These are phyloP conservation scores for Plasmodium malariae DNA, from an alignment of 169 alveolate species.

Conservation along the genomic window DNA sequence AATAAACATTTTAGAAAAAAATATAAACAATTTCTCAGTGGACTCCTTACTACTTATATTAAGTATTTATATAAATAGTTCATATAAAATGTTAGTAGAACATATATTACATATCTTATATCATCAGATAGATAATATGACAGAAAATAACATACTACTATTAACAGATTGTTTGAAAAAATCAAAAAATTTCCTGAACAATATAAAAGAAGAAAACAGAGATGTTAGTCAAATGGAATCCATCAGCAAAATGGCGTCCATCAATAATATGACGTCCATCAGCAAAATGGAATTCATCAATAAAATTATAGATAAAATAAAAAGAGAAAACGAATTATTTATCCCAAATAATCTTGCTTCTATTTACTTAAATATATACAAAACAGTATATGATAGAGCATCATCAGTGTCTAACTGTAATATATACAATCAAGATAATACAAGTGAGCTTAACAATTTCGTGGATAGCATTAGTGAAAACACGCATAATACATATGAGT, in stretches of 20 bases:
- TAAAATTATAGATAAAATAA: conserved; percentile 45
- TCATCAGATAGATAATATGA: conserved; percentile 47
- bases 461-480: neutral
- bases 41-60: conserved; percentile 38
- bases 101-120: conserved; percentile 9
- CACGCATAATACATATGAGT: neutral
- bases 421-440: neutral
- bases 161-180: conserved; percentile 48
- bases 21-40: conserved; percentile 26
- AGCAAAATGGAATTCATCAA: conserved; percentile 5
- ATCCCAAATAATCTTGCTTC: conserved; percentile 51
- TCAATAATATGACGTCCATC: no score
- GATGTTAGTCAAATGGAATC: neutral
- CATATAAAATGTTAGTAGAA: conserved; percentile 11
- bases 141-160: conserved; percentile 28
- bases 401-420: neutral
- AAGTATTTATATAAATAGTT: conserved; percentile 33
- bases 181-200: conserved; percentile 1
- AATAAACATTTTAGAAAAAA: conserved; percentile 23
- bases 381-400: neutral
- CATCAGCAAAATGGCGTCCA: conserved; percentile 11
- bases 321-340: conserved; percentile 47
- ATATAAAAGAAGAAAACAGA: neutral
- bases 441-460: neutral
- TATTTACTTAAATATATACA: conserved; percentile 35